Conservation (phyloP, 2,329 filamentous ascomycete genomes). For the Fusarium luffae region DNA sequence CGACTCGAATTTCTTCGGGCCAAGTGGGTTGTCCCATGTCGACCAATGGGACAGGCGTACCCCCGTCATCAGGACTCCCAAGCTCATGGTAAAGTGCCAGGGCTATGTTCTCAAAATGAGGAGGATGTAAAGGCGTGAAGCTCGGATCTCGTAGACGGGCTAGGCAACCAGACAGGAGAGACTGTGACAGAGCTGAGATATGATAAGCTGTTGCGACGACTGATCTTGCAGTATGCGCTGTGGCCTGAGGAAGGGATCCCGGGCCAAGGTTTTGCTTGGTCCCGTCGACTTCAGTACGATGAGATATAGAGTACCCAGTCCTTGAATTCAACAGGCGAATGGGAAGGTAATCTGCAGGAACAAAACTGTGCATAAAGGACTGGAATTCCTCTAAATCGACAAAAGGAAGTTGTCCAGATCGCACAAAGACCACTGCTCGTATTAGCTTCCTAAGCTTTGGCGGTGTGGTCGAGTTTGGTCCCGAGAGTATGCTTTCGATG, state of each 20-base stretch:
- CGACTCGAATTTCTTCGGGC: slow-evolving; percentile 42
- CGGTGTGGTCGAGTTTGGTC: neutral
- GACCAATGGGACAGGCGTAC: slow-evolving; percentile 8
- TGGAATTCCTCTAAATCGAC: neutral
- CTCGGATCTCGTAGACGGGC: slow-evolving; percentile 16
- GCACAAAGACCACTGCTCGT: neutral
- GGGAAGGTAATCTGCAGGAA: too few relatives aligned
- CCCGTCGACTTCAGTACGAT: too few relatives aligned
- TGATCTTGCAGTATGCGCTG: neutral
- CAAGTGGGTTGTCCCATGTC: slow-evolving; percentile 32
- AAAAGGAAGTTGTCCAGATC: neutral
- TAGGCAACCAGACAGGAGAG: neutral
- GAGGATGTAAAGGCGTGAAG: slow-evolving; percentile 24
- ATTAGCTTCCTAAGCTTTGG: neutral
- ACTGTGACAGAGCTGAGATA: neutral
- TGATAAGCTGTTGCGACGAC: neutral
- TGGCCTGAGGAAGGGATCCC: too few relatives aligned
- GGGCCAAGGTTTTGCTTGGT: too few relatives aligned
- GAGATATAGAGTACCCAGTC: too few relatives aligned
- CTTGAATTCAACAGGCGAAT: too few relatives aligned
- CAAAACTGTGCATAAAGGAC: too few relatives aligned
- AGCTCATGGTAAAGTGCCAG: neutral
- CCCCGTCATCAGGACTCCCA: slow-evolving; percentile 12
- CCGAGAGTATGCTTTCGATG: neutral
- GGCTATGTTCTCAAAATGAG: neutral